These are phyloP conservation scores for Colletotrichum sp. DNA, from an alignment of 2,329 filamentous ascomycete genomes.

Conservation along the genomic window DNA sequence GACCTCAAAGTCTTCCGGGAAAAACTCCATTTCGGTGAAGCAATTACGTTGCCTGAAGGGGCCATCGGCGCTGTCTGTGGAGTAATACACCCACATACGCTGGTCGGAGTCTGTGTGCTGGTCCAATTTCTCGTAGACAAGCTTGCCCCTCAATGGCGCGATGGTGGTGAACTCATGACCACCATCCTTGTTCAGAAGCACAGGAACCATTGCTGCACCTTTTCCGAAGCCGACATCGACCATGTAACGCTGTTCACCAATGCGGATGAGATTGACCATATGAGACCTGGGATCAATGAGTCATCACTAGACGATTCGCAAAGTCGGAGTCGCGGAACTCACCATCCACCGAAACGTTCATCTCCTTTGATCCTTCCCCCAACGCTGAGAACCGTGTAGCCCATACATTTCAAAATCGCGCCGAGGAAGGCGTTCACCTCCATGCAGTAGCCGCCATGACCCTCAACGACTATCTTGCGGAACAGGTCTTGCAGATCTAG, in stretches of 20 bases:
- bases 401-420: constrained; percentile 49
- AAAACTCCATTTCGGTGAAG: constrained; percentile 55
- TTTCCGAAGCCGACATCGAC: constrained; percentile 67
- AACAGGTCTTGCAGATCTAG: constrained; percentile 46
- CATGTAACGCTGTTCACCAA: constrained; percentile 50
- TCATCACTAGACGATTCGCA: background rate
- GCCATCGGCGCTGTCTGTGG: constrained; percentile 25
- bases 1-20: constrained; percentile 49
- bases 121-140: constrained; percentile 38
- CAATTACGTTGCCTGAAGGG: constrained; percentile 52
- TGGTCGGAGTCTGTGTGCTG: constrained; percentile 35
- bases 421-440: constrained; percentile 51
- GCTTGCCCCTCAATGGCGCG: constrained; percentile 46
- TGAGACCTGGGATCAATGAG: constrained; percentile 50
- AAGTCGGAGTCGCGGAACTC: background rate
- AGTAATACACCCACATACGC: constrained; percentile 44
- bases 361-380: constrained; percentile 38
- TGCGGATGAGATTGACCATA: constrained; percentile 62
- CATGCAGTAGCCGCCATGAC: constrained; percentile 60
- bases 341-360: constrained; percentile 27
- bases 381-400: constrained; percentile 52
- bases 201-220: constrained; percentile 37
- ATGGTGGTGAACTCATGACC: constrained; percentile 38
- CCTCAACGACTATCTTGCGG: constrained; percentile 46
- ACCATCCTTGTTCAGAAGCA: constrained; percentile 29